Evolutionary conservation across 371 early-diverging fungal genomes (phyloP).

Genomic region (Caulochytrium protostelioides): DNA sequence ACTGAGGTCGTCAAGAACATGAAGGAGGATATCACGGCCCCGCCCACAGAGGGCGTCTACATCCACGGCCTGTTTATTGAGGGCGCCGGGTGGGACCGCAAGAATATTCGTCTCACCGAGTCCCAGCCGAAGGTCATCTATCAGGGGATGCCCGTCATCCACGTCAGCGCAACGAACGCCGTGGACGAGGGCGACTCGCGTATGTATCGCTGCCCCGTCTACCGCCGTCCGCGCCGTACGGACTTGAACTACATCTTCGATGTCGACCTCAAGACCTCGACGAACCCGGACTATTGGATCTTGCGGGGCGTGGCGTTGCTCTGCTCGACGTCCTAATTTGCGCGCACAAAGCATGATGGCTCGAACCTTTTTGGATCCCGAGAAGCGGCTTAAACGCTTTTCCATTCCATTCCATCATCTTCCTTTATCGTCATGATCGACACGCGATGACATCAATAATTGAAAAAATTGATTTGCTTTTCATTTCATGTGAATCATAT

Average conservation of each 20-base stretch:
- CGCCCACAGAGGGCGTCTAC: slow-evolving; percentile 34
- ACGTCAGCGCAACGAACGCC: slow-evolving; percentile 26
- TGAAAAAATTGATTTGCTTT: no score
- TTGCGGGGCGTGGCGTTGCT: slow-evolving; percentile 27
- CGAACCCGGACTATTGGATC: slow-evolving; percentile 35
- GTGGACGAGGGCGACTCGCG: slow-evolving; percentile 30
- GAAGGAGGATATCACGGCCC: slow-evolving; percentile 36
- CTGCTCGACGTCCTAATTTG: slow-evolving; percentile 4
- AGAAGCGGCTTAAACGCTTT: no score
- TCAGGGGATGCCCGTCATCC: slow-evolving; percentile 33
- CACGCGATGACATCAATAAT: no score
- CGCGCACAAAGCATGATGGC: no score
- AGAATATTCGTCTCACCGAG: slow-evolving; percentile 30
- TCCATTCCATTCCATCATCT: no score
- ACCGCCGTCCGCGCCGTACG: slow-evolving; percentile 22
- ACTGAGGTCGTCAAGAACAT: slow-evolving; percentile 37
- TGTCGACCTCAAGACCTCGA: slow-evolving; percentile 27
- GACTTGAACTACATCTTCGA: slow-evolving; percentile 33
- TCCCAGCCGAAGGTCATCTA: slow-evolving; percentile 32
- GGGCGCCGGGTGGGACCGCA: slow-evolving; percentile 38
- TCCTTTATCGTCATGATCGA: no score
- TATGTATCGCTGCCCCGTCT: slow-evolving; percentile 36
- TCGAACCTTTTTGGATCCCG: no score
- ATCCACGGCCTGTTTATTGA: slow-evolving; percentile 38
- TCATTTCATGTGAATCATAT: no score